A percentile compares a stretch with the other conserved stretches of the same genome.
These are phyloP conservation scores for Yarrowia alimentaria DNA, from an alignment of 805 yeast genomes.

Conservation along the genomic window DNA sequence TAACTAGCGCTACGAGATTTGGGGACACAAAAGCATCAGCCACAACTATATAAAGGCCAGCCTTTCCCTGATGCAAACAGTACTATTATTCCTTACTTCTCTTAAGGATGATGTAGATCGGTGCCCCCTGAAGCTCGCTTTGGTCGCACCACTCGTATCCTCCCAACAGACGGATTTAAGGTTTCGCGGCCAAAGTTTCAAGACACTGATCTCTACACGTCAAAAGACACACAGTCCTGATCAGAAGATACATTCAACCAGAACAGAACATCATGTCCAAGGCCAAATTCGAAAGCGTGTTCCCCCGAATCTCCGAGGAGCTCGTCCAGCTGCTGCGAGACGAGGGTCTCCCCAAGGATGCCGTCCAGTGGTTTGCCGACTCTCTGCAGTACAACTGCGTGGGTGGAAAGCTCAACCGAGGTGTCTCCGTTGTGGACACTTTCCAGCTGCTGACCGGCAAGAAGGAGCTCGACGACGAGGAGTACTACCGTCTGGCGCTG, in stretches of 20 bases:
- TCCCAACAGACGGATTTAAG: no score
- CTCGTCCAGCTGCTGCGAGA: slow-evolving; percentile 56
- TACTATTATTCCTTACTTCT: no score
- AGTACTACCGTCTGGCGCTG: slow-evolving; percentile 80
- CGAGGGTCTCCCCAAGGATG: slow-evolving; percentile 83
- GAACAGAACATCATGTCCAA: slow-evolving; percentile 29
- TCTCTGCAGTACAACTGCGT: slow-evolving; percentile 80
- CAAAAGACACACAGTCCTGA: background rate
- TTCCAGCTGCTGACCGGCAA: slow-evolving; percentile 74
- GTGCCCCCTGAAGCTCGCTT: no score
- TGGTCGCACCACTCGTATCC: no score
- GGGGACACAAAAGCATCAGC: no score
- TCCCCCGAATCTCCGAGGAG: slow-evolving; percentile 78
- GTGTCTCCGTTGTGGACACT: slow-evolving; percentile 91
- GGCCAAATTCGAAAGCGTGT: slow-evolving; percentile 48
- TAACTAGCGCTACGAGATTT: no score
- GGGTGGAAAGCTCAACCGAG: slow-evolving; percentile 96
- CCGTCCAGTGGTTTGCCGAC: slow-evolving; percentile 77
- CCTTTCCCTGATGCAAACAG: no score
- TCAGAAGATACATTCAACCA: no score
- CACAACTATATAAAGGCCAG: no score
- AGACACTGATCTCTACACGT: no score
- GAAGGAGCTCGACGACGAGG: slow-evolving; percentile 59
- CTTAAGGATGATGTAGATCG: no score
- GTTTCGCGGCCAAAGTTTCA: no score